Evolutionary conservation across 257 asterid species (phyloP).

Genomic region (Henckelia pumila): DNA sequence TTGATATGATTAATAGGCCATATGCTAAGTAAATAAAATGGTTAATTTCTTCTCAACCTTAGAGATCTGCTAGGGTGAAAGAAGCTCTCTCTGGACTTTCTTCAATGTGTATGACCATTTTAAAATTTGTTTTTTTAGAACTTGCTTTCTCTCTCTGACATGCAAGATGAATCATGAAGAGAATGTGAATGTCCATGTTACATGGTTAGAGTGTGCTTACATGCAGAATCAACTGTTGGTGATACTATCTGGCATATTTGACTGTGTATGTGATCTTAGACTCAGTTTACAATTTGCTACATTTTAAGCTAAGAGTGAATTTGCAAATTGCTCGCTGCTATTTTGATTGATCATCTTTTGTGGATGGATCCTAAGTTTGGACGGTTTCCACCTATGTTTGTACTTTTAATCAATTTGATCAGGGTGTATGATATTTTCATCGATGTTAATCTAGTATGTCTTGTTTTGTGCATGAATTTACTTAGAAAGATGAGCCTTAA

Average conservation of each 20-base stretch:
- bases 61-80: constrained; percentile 8
- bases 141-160: constrained; percentile 10
- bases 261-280: constrained; percentile 10
- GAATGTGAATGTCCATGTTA: background rate
- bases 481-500: no score
- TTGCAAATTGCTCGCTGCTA: background rate
- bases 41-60: background rate
- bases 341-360: background rate
- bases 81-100: background rate
- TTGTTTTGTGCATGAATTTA: constrained; percentile 18
- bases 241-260: background rate
- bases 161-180: background rate
- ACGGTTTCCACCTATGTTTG: background rate
- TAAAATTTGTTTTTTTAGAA: background rate
- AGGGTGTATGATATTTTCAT: background rate
- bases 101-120: background rate
- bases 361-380: background rate
- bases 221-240: constrained; percentile 1
- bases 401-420: constrained; percentile 12
- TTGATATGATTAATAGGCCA: background rate
- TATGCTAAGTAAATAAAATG: background rate
- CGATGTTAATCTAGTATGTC: background rate
- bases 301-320: background rate
- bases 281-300: background rate
- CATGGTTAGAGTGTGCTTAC: background rate